These are phyloP conservation scores for Pilasporangium apinafurcum DNA, from an alignment of 352 stramenopile species.

Conservation along the genomic window DNA sequence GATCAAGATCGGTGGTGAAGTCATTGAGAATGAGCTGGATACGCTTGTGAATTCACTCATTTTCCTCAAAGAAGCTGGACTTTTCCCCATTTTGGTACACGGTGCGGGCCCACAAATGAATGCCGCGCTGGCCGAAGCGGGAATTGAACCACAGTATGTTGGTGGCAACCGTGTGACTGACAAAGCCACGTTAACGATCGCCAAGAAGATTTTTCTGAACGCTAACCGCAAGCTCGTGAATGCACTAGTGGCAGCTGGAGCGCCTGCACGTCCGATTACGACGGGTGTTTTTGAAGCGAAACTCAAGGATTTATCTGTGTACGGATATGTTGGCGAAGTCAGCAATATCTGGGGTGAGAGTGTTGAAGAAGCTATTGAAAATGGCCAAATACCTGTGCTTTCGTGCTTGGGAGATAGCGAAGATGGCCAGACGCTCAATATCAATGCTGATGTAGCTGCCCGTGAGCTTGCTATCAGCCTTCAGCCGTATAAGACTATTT, in stretches of 20 bases:
- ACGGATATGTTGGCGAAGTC: slow-evolving; percentile 83
- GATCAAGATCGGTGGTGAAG: slow-evolving; percentile 87
- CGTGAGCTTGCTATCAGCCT: slow-evolving; percentile 73
- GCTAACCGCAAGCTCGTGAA: slow-evolving; percentile 82
- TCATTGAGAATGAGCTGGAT: slow-evolving; percentile 84
- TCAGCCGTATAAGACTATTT: slow-evolving; percentile 86
- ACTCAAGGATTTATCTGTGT: slow-evolving; percentile 77
- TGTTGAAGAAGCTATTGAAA: slow-evolving; percentile 60
- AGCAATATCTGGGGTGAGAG: slow-evolving; percentile 63
- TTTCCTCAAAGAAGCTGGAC: slow-evolving; percentile 76
- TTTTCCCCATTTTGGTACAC: slow-evolving; percentile 86
- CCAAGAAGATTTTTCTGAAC: slow-evolving; percentile 78
- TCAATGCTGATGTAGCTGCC: slow-evolving; percentile 85
- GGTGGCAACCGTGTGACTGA: slow-evolving; percentile 85
- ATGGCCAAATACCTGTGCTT: slow-evolving; percentile 77
- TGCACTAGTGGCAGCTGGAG: slow-evolving; percentile 58
- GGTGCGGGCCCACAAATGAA: slow-evolving; percentile 89
- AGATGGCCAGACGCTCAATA: slow-evolving; percentile 80
- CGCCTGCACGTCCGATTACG: slow-evolving; percentile 72
- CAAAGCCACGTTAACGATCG: slow-evolving; percentile 81
- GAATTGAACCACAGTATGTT: slow-evolving; percentile 85
- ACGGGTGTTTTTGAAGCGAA: slow-evolving; percentile 80
- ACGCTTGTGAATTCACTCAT: slow-evolving; percentile 78
- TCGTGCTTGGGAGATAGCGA: slow-evolving; percentile 76
- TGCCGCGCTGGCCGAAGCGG: slow-evolving; percentile 66